A percentile compares a stretch with the other conserved stretches of the same genome.
Evolutionary conservation across 176 grass and related monocot genomes (phyloP).

Genomic region (Alopecurus myosuroides): DNA sequence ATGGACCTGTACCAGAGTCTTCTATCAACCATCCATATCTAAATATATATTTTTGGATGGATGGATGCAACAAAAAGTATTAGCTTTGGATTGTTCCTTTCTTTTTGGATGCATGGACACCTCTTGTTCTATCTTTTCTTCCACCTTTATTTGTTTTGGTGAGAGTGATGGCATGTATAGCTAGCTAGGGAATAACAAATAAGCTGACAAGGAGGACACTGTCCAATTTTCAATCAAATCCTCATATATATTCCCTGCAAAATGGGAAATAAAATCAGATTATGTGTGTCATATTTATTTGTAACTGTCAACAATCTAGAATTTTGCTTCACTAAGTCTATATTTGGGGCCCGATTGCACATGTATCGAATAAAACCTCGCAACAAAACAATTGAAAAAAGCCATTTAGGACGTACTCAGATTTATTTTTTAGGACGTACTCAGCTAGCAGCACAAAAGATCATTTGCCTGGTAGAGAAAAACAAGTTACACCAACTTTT

Average conservation of each 20-base stretch:
- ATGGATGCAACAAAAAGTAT: constrained; percentile 21
- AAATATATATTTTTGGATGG: constrained; percentile 1
- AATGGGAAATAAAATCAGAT: background rate
- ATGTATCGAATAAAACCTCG: background rate
- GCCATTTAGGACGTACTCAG: background rate
- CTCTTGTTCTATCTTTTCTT: constrained; percentile 18
- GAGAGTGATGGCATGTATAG: background rate
- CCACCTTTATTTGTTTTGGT: constrained; percentile 1
- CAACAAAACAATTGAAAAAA: background rate
- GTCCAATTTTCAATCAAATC: background rate
- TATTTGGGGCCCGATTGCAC: background rate
- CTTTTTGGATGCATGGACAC: constrained; percentile 33
- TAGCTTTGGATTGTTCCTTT: constrained; percentile 40
- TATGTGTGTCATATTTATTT: background rate
- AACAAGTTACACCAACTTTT: background rate
- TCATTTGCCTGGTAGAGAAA: background rate
- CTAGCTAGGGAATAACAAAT: background rate
- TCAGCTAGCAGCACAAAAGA: background rate
- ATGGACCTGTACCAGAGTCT: constrained; percentile 22
- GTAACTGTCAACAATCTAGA: background rate
- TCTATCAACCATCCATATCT: background rate
- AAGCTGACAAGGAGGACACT: background rate
- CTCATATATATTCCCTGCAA: background rate
- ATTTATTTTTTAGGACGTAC: too few species aligned
- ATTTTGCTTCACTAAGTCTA: background rate